Evolutionary conservation across 2,329 filamentous ascomycete genomes (phyloP).

Genomic region (Aaosphaeria pasadenensis): DNA sequence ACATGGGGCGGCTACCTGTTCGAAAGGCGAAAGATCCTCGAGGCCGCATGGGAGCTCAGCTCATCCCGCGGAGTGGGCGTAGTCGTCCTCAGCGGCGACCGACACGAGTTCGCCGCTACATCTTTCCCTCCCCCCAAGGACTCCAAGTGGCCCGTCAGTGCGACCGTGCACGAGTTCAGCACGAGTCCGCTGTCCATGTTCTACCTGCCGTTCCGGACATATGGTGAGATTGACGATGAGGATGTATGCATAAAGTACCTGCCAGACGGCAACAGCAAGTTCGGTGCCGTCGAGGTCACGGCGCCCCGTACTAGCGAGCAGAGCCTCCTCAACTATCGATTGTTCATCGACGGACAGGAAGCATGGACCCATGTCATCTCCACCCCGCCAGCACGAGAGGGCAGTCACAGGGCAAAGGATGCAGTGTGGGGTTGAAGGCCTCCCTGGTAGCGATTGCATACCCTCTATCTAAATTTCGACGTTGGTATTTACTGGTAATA

Average conservation of each 20-base stretch:
- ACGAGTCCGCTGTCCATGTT: constrained; percentile 92
- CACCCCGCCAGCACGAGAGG: constrained; percentile 40
- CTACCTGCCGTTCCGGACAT: constrained; percentile 80
- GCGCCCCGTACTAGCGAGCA: constrained; percentile 61
- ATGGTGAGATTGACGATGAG: constrained; percentile 74
- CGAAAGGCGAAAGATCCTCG: constrained; percentile 75
- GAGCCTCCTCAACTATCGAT: constrained; percentile 73
- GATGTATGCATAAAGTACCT: constrained; percentile 87
- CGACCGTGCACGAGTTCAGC: constrained; percentile 79
- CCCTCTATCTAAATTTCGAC: too few species aligned
- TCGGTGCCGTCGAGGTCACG: constrained; percentile 78
- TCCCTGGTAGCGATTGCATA: too few species aligned
- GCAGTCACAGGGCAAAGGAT: constrained; percentile 42
- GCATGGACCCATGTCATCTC: constrained; percentile 63
- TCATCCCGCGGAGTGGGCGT: constrained; percentile 68
- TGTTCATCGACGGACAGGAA: constrained; percentile 79
- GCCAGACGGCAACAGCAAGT: constrained; percentile 83
- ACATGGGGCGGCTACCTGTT: constrained; percentile 91
- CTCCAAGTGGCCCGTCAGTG: constrained; percentile 48
- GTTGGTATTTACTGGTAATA: too few species aligned
- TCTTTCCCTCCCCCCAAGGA: constrained; percentile 64
- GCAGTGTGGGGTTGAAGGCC: constrained; percentile 42
- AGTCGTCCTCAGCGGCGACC: constrained; percentile 81
- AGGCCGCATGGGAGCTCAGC: constrained; percentile 91
- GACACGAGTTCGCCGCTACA: constrained; percentile 96